Evolutionary conservation across 306 rosid species (phyloP).

Genomic region (Arachis stenosperma): DNA sequence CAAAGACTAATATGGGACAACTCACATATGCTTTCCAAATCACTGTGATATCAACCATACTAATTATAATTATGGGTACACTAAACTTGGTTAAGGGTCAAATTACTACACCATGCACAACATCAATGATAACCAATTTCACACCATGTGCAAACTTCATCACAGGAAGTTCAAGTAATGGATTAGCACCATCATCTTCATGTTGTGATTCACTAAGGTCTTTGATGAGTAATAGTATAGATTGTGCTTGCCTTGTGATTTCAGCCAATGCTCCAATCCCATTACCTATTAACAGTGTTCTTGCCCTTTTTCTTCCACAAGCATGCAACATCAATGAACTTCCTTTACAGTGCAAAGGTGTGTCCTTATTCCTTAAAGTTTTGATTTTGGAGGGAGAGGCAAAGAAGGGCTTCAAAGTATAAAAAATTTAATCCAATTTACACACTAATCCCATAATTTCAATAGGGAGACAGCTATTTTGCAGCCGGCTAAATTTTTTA

Average conservation of each 20-base stretch:
- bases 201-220: constrained; percentile 67
- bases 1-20: constrained; percentile 42
- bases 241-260: constrained; percentile 68
- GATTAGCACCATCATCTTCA: constrained; percentile 38
- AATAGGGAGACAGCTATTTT: too few species aligned
- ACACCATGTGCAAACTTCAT: constrained; percentile 73
- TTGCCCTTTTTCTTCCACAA: constrained; percentile 52
- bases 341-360: constrained; percentile 63
- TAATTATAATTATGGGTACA: constrained; percentile 24
- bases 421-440: too few species aligned
- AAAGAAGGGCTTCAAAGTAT: too few species aligned
- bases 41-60: constrained; percentile 22
- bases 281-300: constrained; percentile 53
- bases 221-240: constrained; percentile 41
- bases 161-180: constrained; percentile 71
- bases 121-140: constrained; percentile 61
- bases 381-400: too few species aligned
- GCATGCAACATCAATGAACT: constrained; percentile 52
- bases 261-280: constrained; percentile 64
- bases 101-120: constrained; percentile 64
- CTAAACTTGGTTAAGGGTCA: constrained; percentile 38
- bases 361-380: too few species aligned
- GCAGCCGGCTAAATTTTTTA: too few species aligned
- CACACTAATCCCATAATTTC: too few species aligned
- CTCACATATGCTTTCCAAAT: constrained; percentile 29